Percentiles rank a stretch among this genome's conserved stretches.
Conservation (phyloP, 257 asterid genomes). For the Lithospermum erythrorhizon region DNA sequence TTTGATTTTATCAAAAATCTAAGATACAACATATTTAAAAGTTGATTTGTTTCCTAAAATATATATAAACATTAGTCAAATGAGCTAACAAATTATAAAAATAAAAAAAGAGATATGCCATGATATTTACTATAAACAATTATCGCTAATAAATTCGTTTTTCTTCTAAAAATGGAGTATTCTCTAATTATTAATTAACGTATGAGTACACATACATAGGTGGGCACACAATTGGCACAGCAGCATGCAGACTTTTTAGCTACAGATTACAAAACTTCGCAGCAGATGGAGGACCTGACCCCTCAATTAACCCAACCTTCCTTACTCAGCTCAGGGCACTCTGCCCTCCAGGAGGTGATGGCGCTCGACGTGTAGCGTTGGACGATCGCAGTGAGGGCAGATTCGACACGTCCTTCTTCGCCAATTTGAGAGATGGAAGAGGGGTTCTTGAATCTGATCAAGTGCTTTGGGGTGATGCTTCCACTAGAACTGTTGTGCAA, state of each 20-base stretch:
- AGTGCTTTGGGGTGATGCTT: constrained; percentile 39
- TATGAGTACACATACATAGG: constrained; percentile 13
- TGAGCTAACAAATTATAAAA: too few relatives aligned
- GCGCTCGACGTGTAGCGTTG: constrained; percentile 35
- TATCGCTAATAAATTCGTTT: too few relatives aligned
- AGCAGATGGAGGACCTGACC: constrained; percentile 39
- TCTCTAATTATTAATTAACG: too few relatives aligned
- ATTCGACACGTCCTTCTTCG: constrained; percentile 34
- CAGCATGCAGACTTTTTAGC: constrained; percentile 62
- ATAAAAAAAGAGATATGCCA: too few relatives aligned
- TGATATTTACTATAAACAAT: too few relatives aligned
- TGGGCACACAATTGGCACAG: constrained; percentile 13
- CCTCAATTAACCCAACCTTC: constrained; percentile 43
- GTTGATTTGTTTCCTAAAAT: too few relatives aligned
- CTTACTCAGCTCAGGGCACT: constrained; percentile 45
- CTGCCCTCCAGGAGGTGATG: constrained; percentile 54
- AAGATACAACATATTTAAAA: too few relatives aligned
- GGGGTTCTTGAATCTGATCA: constrained; percentile 63
- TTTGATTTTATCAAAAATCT: too few relatives aligned
- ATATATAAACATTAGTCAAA: too few relatives aligned
- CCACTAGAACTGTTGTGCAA: constrained; percentile 41
- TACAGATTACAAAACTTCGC: constrained; percentile 64
- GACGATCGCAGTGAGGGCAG: constrained; percentile 51
- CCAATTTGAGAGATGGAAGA: too few relatives aligned
- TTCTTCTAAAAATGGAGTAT: too few relatives aligned